A percentile compares a stretch with the other conserved stretches of the same genome.
These are phyloP conservation scores for Tricholoma matsutake DNA, from an alignment of 768 basidiomycete genomes.

Conservation along the genomic window DNA sequence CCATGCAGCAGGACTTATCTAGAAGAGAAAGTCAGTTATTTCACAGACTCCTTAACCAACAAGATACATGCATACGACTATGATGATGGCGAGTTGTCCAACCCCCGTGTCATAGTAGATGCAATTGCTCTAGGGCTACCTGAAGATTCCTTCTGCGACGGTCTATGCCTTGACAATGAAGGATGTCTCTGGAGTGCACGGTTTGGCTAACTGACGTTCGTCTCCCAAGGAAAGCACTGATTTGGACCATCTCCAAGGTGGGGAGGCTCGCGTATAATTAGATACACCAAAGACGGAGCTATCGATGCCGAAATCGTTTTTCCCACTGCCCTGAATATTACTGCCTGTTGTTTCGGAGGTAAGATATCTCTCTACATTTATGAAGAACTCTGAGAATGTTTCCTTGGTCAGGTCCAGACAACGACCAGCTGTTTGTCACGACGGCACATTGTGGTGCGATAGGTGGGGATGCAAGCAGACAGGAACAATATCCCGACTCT, in stretches of 20 bases:
- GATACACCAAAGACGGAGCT: conserved; percentile 51
- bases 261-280: conserved; percentile 59
- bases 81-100: conserved; percentile 50
- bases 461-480: conserved; percentile 49
- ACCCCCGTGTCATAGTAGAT: conserved; percentile 57
- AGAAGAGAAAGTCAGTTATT: conserved; percentile 46
- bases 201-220: conserved; percentile 23
- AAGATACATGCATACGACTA: conserved; percentile 69
- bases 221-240: background rate
- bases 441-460: conserved; percentile 59
- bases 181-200: conserved; percentile 66
- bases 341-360: conserved; percentile 72
- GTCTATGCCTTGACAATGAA: conserved; percentile 60
- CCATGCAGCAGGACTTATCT: background rate
- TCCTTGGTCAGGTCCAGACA: conserved; percentile 42
- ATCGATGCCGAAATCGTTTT: conserved; percentile 57
- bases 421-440: conserved; percentile 64
- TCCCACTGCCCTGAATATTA: conserved; percentile 61
- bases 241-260: conserved; percentile 37
- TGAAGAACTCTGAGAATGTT: background rate
- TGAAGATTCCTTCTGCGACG: conserved; percentile 56
- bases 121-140: conserved; percentile 50
- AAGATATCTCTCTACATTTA: conserved; percentile 10
- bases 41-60: conserved; percentile 66
- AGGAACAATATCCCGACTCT: conserved; percentile 49